Evolutionary conservation across 257 asterid species (phyloP).

Genomic region (Jacaranda mimosifolia): DNA sequence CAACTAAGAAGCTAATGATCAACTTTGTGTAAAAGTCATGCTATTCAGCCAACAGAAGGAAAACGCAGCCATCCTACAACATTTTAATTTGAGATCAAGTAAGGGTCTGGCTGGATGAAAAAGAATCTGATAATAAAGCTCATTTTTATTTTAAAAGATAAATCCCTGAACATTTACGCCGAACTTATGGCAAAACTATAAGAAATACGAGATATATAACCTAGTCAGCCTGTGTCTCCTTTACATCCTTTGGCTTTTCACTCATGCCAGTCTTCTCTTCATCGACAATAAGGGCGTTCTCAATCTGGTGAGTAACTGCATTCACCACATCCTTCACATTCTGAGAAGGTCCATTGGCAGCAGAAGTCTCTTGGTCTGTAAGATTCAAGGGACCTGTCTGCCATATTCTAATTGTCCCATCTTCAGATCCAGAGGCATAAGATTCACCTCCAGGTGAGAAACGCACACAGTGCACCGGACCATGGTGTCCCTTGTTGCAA

Average conservation of each 20-base stretch:
- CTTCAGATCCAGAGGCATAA: constrained; percentile 76
- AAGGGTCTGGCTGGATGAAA: no score
- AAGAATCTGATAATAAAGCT: neutral
- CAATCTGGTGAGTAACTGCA: constrained; percentile 53
- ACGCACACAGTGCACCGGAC: constrained; percentile 80
- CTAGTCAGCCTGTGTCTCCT: constrained; percentile 36
- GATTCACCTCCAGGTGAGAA: constrained; percentile 79
- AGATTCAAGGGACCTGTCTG: constrained; percentile 48
- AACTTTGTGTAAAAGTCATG: no score
- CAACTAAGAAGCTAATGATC: no score
- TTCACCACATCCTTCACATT: constrained; percentile 51
- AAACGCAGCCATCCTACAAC: no score
- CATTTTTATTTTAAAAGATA: constrained; percentile 6
- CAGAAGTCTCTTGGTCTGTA: constrained; percentile 41
- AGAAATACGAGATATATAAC: neutral
- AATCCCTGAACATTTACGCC: constrained; percentile 19
- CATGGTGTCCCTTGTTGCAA: constrained; percentile 83
- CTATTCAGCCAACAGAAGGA: no score
- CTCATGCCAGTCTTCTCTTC: constrained; percentile 37
- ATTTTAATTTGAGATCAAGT: neutral
- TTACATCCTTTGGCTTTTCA: constrained; percentile 23
- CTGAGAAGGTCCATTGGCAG: constrained; percentile 46
- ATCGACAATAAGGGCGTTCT: constrained; percentile 40
- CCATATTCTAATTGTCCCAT: constrained; percentile 80
- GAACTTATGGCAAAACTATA: neutral